Conservation (phyloP, 805 yeast species). For the Myxozyma mucilagina region DNA sequence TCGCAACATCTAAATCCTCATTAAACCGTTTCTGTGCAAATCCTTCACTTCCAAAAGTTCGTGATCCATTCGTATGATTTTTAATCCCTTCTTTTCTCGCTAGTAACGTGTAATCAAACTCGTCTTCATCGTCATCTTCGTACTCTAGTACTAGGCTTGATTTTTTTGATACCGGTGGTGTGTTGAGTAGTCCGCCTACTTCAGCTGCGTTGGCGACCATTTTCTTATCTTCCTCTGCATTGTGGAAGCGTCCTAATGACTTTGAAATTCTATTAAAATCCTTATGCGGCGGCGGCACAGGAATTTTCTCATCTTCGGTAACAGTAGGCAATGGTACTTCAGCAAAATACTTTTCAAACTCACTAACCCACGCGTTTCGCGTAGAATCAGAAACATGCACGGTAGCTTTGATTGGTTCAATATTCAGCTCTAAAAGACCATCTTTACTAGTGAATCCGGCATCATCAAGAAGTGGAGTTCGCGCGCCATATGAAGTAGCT, state of each 20-base stretch:
- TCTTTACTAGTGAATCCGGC: background rate
- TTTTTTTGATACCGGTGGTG: conserved; percentile 26
- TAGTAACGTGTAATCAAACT: too few relatives aligned
- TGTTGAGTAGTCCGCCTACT: conserved; percentile 19
- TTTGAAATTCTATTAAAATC: background rate
- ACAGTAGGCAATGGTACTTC: background rate
- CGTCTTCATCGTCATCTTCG: background rate
- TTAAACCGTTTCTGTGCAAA: too few relatives aligned
- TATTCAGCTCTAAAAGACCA: background rate
- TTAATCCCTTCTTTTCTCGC: too few relatives aligned
- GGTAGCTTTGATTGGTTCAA: conserved; percentile 6
- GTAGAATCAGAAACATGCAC: conserved; percentile 5
- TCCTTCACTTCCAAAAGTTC: too few relatives aligned
- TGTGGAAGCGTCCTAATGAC: conserved; percentile 15
- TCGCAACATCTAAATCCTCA: background rate
- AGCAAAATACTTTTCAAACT: conserved; percentile 12
- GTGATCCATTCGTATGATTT: too few relatives aligned
- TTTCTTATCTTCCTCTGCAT: conserved; percentile 24
- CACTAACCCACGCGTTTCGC: conserved; percentile 16
- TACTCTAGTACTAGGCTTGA: background rate
- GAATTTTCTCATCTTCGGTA: background rate
- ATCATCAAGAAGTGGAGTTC: conserved; percentile 4
- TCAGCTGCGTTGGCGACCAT: conserved; percentile 17
- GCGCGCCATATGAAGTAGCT: conserved; percentile 7
- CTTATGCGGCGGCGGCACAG: conserved; percentile 7